A percentile compares a stretch with the other conserved stretches of the same genome.
Evolutionary conservation across 208 protist genomes (phyloP).

Genomic region (Strigomonas culicis): DNA sequence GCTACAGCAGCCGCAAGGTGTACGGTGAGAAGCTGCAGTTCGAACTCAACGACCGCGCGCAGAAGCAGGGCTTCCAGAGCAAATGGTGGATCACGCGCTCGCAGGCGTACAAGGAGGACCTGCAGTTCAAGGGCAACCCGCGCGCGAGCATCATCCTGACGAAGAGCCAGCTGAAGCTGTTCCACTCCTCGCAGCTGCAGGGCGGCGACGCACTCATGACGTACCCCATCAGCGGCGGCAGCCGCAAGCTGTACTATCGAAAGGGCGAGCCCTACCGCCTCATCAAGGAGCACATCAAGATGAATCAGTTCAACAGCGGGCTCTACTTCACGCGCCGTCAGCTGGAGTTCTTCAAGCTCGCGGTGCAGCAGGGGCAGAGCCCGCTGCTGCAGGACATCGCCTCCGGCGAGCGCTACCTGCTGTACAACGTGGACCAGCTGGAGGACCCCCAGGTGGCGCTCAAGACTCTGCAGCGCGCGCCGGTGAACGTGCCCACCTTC

Average conservation of each 20-base stretch:
- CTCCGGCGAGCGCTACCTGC: conserved; percentile 67
- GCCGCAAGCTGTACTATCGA: conserved; percentile 68
- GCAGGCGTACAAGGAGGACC: conserved; percentile 75
- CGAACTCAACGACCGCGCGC: conserved; percentile 83
- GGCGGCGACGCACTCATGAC: conserved; percentile 68
- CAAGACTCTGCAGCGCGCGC: conserved; percentile 72
- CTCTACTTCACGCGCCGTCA: conserved; percentile 86
- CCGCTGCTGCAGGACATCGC: conserved; percentile 65
- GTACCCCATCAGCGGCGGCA: conserved; percentile 74
- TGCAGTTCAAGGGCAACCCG: conserved; percentile 73
- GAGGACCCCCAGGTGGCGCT: conserved; percentile 82
- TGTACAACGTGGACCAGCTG: conserved; percentile 88
- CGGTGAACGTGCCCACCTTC: conserved; percentile 77
- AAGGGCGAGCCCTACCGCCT: conserved; percentile 50
- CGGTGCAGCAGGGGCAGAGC: conserved; percentile 49
- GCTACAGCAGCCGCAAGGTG: conserved; percentile 77
- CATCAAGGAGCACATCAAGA: conserved; percentile 70
- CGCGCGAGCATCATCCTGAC: conserved; percentile 67
- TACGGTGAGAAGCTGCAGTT: conserved; percentile 84
- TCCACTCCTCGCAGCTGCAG: conserved; percentile 77
- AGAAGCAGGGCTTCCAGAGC: conserved; percentile 82
- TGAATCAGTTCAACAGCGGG: conserved; percentile 85
- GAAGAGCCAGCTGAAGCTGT: conserved; percentile 62
- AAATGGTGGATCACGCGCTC: conserved; percentile 78
- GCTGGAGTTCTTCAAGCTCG: conserved; percentile 82